Base-by-base conservation (phyloP, 2,329 filamentous ascomycete species). In the Penicillium sp. region DNA sequence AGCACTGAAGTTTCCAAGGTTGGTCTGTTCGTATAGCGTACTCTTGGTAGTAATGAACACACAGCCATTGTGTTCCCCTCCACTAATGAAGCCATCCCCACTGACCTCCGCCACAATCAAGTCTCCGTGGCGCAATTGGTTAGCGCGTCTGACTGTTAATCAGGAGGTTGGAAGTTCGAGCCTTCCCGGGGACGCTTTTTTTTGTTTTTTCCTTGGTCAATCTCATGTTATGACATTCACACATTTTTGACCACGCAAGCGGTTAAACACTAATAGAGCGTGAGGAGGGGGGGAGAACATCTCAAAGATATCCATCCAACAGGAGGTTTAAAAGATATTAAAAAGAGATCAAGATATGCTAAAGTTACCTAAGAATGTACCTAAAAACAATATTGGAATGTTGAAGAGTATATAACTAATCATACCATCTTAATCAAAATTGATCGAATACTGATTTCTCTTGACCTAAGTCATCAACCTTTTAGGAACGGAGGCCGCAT, bases 151-250 rank as follows among this genome's bases (percentile, higher is more conserved):
- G 67, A 69, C 67, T 69, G 68, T 70, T 69, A 69, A 68, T 68
- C 64, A 61, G 63, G 69, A 73, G 69, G 69, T 72, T 71, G 70
- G 70, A 72, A 72, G 71, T 73, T 73, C 71, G 67, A 73, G 70
- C 71, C 70, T 72, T 73, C 69, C 69, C 71, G 67, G 71, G 71
- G 69, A 72, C 69, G 71, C 18, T 58, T 47, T 52, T 61, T 61
- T 53, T 58, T 8, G 1, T 6, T 39, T 39, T 20, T 32, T 4
- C 11, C 14, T 24, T 46, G 8, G 2, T 5, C 3, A n/a, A 5
- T 13, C 4, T 10, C 5, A 22, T 14, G 29, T 22, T 22, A 7
- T 4, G 31, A 46, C 8, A 20, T 22, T 31, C 7, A 6, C 8
- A 10, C 29, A 0, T 16, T 45, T 32, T 31, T 32, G 1, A 6